Conservation (phyloP, 768 basidiomycete genomes). For the Trametes cingulata region DNA sequence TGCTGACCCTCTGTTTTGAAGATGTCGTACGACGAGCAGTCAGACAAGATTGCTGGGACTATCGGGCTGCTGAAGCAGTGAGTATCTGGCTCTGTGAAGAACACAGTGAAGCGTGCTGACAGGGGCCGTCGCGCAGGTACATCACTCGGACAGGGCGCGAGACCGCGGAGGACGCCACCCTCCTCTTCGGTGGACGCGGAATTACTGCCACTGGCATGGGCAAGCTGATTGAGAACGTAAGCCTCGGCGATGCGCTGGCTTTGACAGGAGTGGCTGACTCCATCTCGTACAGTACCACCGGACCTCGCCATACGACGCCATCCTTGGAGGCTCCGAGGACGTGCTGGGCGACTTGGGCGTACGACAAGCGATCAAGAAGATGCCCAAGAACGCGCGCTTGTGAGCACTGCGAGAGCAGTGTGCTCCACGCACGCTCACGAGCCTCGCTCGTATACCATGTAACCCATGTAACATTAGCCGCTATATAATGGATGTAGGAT, state of each 20-base stretch:
- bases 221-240: slow-evolving; percentile 75
- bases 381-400: slow-evolving; percentile 53
- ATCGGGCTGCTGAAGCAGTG: slow-evolving; percentile 90
- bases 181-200: slow-evolving; percentile 88
- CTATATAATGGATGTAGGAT: not conserved
- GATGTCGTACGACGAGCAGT: slow-evolving; percentile 87
- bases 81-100: slow-evolving; percentile 33
- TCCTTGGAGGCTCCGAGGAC: slow-evolving; percentile 79
- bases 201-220: slow-evolving; percentile 90
- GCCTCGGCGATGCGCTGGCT: too few relatives aligned
- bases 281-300: slow-evolving; percentile 70
- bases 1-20: slow-evolving; percentile 34
- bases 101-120: slow-evolving; percentile 1
- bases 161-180: slow-evolving; percentile 72
- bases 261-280: too few relatives aligned
- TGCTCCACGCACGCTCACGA: not conserved
- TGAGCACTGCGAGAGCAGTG: slow-evolving; percentile 23
- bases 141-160: slow-evolving; percentile 68
- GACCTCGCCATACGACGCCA: slow-evolving; percentile 82
- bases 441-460: not conserved
- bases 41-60: slow-evolving; percentile 82
- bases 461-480: slow-evolving; percentile 1
- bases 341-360: slow-evolving; percentile 75
- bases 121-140: slow-evolving; percentile 46
- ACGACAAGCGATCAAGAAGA: slow-evolving; percentile 69